These are phyloP conservation scores for Ilex paraguariensis DNA, from an alignment of 305 asterid species.

Conservation along the genomic window DNA sequence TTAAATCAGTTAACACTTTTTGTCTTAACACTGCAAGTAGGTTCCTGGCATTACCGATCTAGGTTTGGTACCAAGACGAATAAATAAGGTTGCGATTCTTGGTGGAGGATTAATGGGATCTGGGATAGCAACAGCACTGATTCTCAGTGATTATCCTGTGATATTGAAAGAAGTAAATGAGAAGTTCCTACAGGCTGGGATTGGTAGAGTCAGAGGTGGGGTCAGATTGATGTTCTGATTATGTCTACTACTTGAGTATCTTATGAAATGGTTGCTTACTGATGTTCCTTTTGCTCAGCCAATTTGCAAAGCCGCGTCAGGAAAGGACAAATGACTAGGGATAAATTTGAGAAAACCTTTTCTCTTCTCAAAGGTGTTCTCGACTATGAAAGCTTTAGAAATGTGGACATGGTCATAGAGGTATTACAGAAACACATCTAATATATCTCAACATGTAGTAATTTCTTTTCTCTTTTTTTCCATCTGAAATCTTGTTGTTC, in stretches of 20 bases:
- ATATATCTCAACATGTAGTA: background rate
- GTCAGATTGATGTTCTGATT: slow-evolving; percentile 8
- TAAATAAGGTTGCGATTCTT: slow-evolving; percentile 86
- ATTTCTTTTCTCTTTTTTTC: slow-evolving; percentile 1
- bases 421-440: slow-evolving; percentile 24
- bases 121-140: slow-evolving; percentile 91
- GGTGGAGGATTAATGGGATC: slow-evolving; percentile 99
- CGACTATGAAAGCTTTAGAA: slow-evolving; percentile 87
- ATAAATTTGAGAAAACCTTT: slow-evolving; percentile 71
- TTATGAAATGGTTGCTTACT: slow-evolving; percentile 1
- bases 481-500: background rate
- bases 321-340: slow-evolving; percentile 84
- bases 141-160: slow-evolving; percentile 70
- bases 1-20: too few relatives aligned
- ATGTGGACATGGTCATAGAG: slow-evolving; percentile 99
- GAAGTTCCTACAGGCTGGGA: slow-evolving; percentile 83
- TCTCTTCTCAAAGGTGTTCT: slow-evolving; percentile 76
- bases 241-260: slow-evolving; percentile 8
- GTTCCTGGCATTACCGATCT: slow-evolving; percentile 88
- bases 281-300: slow-evolving; percentile 39
- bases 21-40: slow-evolving; percentile 26
- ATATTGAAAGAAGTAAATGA: slow-evolving; percentile 91
- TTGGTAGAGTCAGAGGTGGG: slow-evolving; percentile 83
- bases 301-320: slow-evolving; percentile 84
- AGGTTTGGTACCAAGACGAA: slow-evolving; percentile 75